phyloP scores from a whole-genome alignment of 2,329 filamentous ascomycete species.

The Gnomoniopsis sp. region DNA sequence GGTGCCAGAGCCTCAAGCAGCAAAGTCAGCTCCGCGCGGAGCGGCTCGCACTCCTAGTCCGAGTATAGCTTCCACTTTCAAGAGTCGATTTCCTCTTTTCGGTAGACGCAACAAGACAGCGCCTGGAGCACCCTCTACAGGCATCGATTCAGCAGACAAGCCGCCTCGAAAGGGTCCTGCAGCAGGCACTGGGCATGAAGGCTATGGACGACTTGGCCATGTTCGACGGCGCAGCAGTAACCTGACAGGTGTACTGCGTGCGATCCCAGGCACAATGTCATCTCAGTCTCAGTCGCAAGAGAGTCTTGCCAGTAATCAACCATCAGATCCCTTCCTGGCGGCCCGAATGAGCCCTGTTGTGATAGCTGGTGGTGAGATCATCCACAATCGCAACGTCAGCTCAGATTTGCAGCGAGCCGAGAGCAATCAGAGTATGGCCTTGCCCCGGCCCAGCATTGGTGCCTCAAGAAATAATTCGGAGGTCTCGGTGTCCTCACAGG shows the following conservation, averaged over 20 bases:
- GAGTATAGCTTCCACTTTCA: slow-evolving; percentile 50
- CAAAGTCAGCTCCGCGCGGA: slow-evolving; percentile 28
- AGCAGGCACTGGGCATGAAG: slow-evolving; percentile 93
- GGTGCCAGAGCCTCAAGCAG: slow-evolving; percentile 12
- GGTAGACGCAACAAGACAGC: slow-evolving; percentile 66
- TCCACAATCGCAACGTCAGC: slow-evolving; percentile 57
- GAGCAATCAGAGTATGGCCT: slow-evolving; percentile 45
- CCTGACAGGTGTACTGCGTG: slow-evolving; percentile 44
- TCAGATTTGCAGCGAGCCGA: slow-evolving; percentile 46
- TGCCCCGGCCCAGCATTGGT: slow-evolving; percentile 36
- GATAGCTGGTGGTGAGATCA: slow-evolving; percentile 60
- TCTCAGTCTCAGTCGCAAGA: slow-evolving; percentile 41
- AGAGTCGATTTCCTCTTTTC: slow-evolving; percentile 74
- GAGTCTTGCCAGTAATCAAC: slow-evolving; percentile 40
- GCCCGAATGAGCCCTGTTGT: slow-evolving; percentile 64
- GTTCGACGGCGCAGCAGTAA: slow-evolving; percentile 63
- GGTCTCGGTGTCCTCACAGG: slow-evolving; percentile 37
- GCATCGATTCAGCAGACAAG: slow-evolving; percentile 55
- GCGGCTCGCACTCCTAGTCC: slow-evolving; percentile 50
- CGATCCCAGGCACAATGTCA: slow-evolving; percentile 39
- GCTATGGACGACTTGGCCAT: slow-evolving; percentile 66
- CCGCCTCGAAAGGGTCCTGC: slow-evolving; percentile 69
- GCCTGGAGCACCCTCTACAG: slow-evolving; percentile 32
- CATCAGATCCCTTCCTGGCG: slow-evolving; percentile 54
- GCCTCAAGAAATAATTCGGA: slow-evolving; percentile 41